These are phyloP conservation scores for Lophium mytilinum DNA, from an alignment of 495 filamentous ascomycete genomes.

Conservation along the genomic window DNA sequence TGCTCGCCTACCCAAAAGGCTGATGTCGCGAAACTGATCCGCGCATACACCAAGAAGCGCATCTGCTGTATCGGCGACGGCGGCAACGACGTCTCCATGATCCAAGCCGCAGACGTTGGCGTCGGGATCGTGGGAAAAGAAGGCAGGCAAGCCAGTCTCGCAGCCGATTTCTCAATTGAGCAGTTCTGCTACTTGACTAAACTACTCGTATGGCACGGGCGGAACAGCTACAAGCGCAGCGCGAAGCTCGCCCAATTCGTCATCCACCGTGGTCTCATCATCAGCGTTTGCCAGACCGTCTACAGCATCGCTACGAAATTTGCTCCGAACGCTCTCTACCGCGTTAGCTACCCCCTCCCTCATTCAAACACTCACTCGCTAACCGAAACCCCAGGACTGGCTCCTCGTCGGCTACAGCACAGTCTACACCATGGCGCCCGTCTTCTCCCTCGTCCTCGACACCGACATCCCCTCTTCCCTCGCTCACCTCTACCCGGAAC, in stretches of 20 bases:
- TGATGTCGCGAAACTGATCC: constrained; percentile 84
- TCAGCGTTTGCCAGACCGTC: constrained; percentile 92
- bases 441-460: constrained; percentile 94
- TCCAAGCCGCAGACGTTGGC: constrained; percentile 94
- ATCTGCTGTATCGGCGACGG: constrained; percentile 96
- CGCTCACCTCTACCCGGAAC: constrained; percentile 90
- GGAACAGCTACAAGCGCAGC: constrained; percentile 91
- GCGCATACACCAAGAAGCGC: constrained; percentile 82
- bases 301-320: constrained; percentile 88
- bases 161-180: constrained; percentile 91
- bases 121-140: constrained; percentile 98
- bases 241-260: constrained; percentile 97
- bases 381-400: constrained; percentile 56
- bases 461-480: constrained; percentile 88
- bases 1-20: constrained; percentile 98
- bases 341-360: constrained; percentile 33
- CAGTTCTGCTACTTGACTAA: constrained; percentile 97
- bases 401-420: constrained; percentile 95
- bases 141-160: constrained; percentile 86
- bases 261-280: constrained; percentile 93
- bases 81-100: constrained; percentile 99
- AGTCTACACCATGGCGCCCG: constrained; percentile 88
- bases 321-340: constrained; percentile 89
- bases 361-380: no score
- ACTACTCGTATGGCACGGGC: constrained; percentile 93